Evolutionary conservation across 2,329 filamentous ascomycete genomes (phyloP), one percentile per base, ranked within the genome.

Genomic region (Colletotrichum aenigma): DNA sequence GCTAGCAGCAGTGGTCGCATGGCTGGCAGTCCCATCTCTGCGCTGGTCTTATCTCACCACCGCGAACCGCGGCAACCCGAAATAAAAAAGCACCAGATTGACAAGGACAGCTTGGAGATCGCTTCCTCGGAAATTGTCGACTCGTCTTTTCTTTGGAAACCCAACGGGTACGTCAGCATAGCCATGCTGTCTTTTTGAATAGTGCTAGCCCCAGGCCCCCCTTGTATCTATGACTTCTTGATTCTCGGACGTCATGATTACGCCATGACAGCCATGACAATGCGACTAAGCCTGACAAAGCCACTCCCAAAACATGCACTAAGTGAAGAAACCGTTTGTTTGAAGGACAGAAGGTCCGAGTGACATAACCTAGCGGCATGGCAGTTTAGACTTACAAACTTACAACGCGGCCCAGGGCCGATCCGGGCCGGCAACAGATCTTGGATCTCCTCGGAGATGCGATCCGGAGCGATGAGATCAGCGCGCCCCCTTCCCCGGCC

Each of bases 1-100:
- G 80, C 82, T 4, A 85, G 79, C 7, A 85, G 72, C 28, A 85
- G 79, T 15, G 81, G 79, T 52, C 79, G 80, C 70, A 76, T 71
- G 26, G 71, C 55, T 15, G 73, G 73, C 36, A 72, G 64, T 73
- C 58, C 64, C 74, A 76, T 76, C 10, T 34, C 30, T n/a, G 8
- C 18, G 21, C 28, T 32, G 24, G 10, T 21, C 15, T 2, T 28
- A 3, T 30, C 43, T 52, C 43, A 52, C 43, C 43, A 52, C 43
- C 43, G n/a, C 43, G 10, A 7, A 13, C 43, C 43, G 43, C 43
- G 65, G 15, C 43, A 43, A 67, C 26, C 38, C 26, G 15, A 30
- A 34, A 28, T 15, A 5, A 24, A 28, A 67, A 67, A 56, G 4
- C 34, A 36, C 60, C 60, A 52, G n/a, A 52, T 52, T 62, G 34